Base-by-base conservation (phyloP, 2,329 filamentous ascomycete genomes). In the Epichloe uncinata region DNA sequence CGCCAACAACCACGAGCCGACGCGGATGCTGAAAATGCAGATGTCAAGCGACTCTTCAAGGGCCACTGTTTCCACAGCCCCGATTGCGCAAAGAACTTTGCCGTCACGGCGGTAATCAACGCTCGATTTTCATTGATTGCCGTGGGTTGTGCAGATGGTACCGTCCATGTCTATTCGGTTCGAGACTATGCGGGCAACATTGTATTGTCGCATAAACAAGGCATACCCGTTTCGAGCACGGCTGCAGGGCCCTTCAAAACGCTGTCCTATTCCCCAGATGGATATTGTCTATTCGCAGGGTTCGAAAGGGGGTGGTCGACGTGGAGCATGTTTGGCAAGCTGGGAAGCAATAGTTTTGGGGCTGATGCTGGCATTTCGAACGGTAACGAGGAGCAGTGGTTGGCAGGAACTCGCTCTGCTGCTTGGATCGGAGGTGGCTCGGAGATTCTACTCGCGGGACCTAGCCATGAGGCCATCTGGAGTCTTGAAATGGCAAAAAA, bases 301-400 rank as follows among this genome's bases (percentile, higher is more conserved):
- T 97, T 91, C 61, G 84, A 93, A 59, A 82, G 84, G 52, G 94
- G 93, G 0, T 98, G 93, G 93, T 85, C 87, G 4, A 91, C 83
- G 44, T 98, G 91, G 91, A 97, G 91, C 63, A 93, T 97, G 37
- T 98, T 95, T 66, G 93, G 93, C 35, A 96, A 95, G 65, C 77
- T 84, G 2, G 84, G 89, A 13, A 89, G 85, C 50, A 87, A 81
- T 57, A 95, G 87, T 61, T 97, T 97, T 63, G 74, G 77, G 6
- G 74, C 79, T 12, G 86, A 95, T 58, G 71, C 73, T 26, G 67
- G 70, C 2, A 72, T 88, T 37, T 80, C 82, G 2, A 69, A 75
- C 45, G 69, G 70, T 6, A 91, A 93, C 59, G 77, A 76, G 30
- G 91, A 98, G 61, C 76, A 79, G 42, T 97, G 91, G 88, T 73